Evolutionary conservation across 2,329 filamentous ascomycete species (phyloP).

Genomic region (Neofusicoccum kwambonambiense): DNA sequence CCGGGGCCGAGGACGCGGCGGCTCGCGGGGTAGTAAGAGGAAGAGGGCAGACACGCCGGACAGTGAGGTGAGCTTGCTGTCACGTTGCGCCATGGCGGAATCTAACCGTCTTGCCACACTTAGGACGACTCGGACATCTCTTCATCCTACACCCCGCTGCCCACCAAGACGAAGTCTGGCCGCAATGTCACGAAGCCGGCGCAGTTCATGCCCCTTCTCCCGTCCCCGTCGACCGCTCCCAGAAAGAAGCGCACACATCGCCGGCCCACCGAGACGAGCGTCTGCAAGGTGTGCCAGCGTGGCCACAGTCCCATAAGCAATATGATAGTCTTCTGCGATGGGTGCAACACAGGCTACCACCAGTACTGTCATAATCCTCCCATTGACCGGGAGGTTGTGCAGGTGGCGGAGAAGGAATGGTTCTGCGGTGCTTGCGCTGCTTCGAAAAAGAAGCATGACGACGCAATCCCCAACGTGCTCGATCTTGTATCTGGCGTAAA

Average conservation of each 20-base stretch:
- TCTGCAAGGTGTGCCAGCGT: conserved; percentile 72
- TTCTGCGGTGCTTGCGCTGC: conserved; percentile 62
- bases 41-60: conserved; percentile 39
- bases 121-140: conserved; percentile 40
- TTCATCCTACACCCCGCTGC: conserved; percentile 52
- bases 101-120: conserved; percentile 6
- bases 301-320: conserved; percentile 71
- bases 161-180: conserved; percentile 73
- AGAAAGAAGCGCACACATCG: conserved; percentile 45
- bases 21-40: conserved; percentile 38
- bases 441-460: conserved; percentile 32
- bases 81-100: conserved; percentile 2
- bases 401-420: conserved; percentile 68
- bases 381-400: conserved; percentile 68
- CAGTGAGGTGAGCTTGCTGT: conserved; percentile 31
- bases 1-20: conserved; percentile 37
- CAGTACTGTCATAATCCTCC: conserved; percentile 76
- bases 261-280: conserved; percentile 41
- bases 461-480: conserved; percentile 39
- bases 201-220: conserved; percentile 58
- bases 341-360: conserved; percentile 77
- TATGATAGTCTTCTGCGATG: conserved; percentile 82
- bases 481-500: conserved; percentile 40
- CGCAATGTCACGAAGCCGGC: conserved; percentile 68
- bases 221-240: conserved; percentile 47